Evolutionary conservation across 1,284 basidiomycete genomes (phyloP).

Genomic region (Neotropicomus parvogracilis): DNA sequence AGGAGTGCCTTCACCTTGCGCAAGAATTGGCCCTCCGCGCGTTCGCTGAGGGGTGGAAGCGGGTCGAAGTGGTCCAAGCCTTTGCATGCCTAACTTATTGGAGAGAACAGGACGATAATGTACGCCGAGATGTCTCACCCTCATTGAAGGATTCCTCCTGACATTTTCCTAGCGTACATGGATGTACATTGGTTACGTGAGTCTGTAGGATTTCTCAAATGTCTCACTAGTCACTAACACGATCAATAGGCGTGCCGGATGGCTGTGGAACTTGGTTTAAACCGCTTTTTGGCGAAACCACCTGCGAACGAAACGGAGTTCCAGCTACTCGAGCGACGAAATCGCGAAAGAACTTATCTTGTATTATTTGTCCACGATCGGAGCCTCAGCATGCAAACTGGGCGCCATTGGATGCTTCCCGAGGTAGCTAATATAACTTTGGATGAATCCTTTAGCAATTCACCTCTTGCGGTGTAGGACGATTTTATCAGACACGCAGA

Average conservation of each 20-base stretch:
- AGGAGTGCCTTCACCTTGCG: slow-evolving; percentile 62
- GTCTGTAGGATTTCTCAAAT: slow-evolving; percentile 22
- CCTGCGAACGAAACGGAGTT: slow-evolving; percentile 57
- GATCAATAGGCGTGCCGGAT: slow-evolving; percentile 69
- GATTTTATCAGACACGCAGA: slow-evolving; percentile 63
- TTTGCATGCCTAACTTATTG: slow-evolving; percentile 83
- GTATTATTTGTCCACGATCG: slow-evolving; percentile 81
- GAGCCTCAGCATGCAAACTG: slow-evolving; percentile 78
- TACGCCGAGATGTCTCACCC: slow-evolving; percentile 34
- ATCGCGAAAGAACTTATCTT: slow-evolving; percentile 77
- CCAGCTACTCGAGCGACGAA: slow-evolving; percentile 68
- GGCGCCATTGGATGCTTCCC: slow-evolving; percentile 79
- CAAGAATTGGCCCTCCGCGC: slow-evolving; percentile 70
- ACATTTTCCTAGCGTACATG: slow-evolving; percentile 59
- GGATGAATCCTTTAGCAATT: slow-evolving; percentile 4
- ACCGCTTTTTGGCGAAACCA: slow-evolving; percentile 56
- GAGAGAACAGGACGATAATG: slow-evolving; percentile 79
- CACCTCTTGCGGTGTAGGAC: slow-evolving; percentile 37
- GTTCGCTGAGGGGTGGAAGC: slow-evolving; percentile 71
- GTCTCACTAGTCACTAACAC: slow-evolving; percentile 9
- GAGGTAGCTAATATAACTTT: slow-evolving; percentile 40
- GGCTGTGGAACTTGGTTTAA: slow-evolving; percentile 76
- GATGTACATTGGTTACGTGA: slow-evolving; percentile 79
- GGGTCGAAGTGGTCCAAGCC: slow-evolving; percentile 79
- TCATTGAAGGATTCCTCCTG: slow-evolving; percentile 17